Evolutionary conservation across 305 asterid genomes (phyloP).

Genomic region (Nicotiana rustica): DNA sequence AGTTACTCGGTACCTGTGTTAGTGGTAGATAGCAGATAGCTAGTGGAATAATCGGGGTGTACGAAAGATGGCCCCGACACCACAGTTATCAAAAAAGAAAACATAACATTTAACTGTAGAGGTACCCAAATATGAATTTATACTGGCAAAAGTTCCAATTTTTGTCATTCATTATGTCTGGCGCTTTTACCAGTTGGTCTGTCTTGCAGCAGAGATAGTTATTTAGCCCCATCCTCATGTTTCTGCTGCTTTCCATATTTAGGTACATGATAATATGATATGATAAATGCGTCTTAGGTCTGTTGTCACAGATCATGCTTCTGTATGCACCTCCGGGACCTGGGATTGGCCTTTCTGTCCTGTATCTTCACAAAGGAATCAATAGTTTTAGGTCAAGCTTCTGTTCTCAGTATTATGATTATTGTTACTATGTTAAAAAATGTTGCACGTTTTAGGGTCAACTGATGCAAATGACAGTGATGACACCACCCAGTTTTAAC

Average conservation of each 20-base stretch:
- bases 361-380: neutral
- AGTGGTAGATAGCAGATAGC: neutral
- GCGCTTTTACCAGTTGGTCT: neutral
- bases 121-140: neutral
- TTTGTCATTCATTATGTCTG: neutral
- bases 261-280: neutral
- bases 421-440: neutral
- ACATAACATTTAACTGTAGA: neutral
- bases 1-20: neutral
- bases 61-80: accelerated
- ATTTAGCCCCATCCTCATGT: conserved; percentile 21
- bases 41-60: neutral
- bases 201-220: neutral
- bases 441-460: conserved; percentile 51
- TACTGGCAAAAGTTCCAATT: neutral
- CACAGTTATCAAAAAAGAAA: neutral
- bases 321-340: neutral
- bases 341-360: neutral
- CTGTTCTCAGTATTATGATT: neutral
- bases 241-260: neutral
- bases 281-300: neutral
- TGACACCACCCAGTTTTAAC: conserved; percentile 86
- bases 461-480: conserved; percentile 81
- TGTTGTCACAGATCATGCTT: neutral
- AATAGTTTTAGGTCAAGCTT: neutral